phyloP scores from a whole-genome alignment of 1,284 basidiomycete species.

The Pseudozyma sp. region DNA sequence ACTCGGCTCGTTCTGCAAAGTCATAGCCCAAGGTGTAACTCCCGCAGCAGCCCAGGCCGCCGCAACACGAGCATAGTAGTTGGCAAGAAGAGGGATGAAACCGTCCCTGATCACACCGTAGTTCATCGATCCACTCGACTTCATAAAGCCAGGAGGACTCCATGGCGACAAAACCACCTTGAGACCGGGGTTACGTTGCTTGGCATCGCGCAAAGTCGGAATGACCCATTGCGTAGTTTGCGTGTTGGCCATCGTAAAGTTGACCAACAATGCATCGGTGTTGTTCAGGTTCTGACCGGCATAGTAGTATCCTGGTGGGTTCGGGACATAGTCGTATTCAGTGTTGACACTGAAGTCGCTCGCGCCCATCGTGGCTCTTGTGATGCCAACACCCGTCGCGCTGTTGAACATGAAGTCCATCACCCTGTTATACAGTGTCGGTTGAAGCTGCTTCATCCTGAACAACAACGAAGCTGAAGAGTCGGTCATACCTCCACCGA shows the following conservation, averaged over 20 bases:
- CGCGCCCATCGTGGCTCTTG: slow-evolving; percentile 50
- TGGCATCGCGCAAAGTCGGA: slow-evolving; percentile 50
- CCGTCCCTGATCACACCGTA: slow-evolving; percentile 44
- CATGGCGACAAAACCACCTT: slow-evolving; percentile 55
- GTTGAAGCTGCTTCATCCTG: slow-evolving; percentile 37
- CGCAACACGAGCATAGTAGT: slow-evolving; percentile 49
- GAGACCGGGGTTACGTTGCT: slow-evolving; percentile 38
- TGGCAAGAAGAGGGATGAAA: slow-evolving; percentile 34
- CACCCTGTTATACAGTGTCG: slow-evolving; percentile 31
- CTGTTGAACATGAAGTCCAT: slow-evolving; percentile 56
- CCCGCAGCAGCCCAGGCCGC: slow-evolving; percentile 30
- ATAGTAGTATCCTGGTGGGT: slow-evolving; percentile 14
- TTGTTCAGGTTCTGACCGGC: slow-evolving; percentile 24
- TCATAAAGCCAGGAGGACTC: slow-evolving; percentile 59
- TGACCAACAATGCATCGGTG: slow-evolving; percentile 21
- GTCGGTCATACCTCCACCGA: slow-evolving; percentile 56
- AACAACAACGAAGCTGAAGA: slow-evolving; percentile 41
- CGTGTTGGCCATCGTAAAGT: slow-evolving; percentile 35
- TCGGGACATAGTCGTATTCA: slow-evolving; percentile 35
- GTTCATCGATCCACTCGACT: slow-evolving; percentile 47
- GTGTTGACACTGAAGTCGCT: slow-evolving; percentile 46
- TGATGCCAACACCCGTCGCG: slow-evolving; percentile 45
- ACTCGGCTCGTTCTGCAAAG: slow-evolving; percentile 59
- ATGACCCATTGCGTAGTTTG: slow-evolving; percentile 39
- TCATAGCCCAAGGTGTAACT: slow-evolving; percentile 51